Evolutionary conservation across 371 early-diverging fungal genomes (phyloP), one percentile per base, ranked within the genome.

Genomic region (Actinomortierella wolfii): DNA sequence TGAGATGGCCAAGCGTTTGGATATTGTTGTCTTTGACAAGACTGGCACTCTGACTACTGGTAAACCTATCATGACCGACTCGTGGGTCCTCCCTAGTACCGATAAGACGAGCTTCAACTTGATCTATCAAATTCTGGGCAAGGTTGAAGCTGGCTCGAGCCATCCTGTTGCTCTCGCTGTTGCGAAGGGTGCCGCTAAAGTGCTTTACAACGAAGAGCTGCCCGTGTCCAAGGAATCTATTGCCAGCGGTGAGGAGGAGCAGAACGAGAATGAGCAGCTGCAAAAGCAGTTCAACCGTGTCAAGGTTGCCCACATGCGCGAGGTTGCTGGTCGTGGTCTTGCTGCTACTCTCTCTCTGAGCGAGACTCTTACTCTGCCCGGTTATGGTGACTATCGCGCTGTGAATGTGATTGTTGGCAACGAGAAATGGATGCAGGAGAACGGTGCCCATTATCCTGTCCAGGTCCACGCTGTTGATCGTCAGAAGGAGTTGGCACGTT

Each of bases 21-120:
- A 96, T 80, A 86, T 97, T 25, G 94, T 96, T 61, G 95, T 94
- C 67, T 98, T 95, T 80, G 94, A 93, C 77, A 93, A 93, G 75
- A 93, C 94, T 1, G 94, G 94, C 8, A 93, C 94, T 0, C 57
- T 93, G 49, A 93, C 94, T 3, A 75, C 80, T 5, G 90, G 90
- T 20, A 85, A 86, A 40, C 83, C 85, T 44, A 63, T 68, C 9
- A 84, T 87, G 29, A 79, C 83, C 2, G 78, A 83, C 56, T 67
- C 56, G 0, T 80, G 81, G 80, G 20, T 76, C 3, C 26, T 70
- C 1, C 61, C 61, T 8, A 55, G 49, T 5, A 26, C 77, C 0
- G 56, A 58, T 1, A 15, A 58, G 40, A 41, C 48, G 14, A 34
- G 46, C 11, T 42, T 57, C 40, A 29, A 64, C n/a, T 46, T 74